Conservation (phyloP, 1,284 basidiomycete genomes). For the Hortiboletus rubellus region DNA sequence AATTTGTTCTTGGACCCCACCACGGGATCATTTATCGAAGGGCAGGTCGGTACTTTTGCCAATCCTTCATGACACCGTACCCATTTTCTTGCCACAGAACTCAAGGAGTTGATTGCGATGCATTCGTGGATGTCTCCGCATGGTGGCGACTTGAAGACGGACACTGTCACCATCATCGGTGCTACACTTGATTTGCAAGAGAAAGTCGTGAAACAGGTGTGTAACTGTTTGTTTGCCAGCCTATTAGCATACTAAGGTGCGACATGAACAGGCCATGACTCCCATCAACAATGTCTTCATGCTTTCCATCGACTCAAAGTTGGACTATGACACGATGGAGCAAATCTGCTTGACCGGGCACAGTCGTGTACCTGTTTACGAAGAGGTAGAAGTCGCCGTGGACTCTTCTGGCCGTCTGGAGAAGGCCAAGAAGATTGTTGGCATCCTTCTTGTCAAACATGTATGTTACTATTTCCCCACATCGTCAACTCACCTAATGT, state of each 20-base stretch:
- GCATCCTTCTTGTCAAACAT: constrained; percentile 53
- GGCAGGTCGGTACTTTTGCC: constrained; percentile 29
- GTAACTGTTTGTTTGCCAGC: background rate
- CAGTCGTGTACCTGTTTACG: constrained; percentile 48
- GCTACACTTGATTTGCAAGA: constrained; percentile 73
- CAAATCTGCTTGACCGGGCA: constrained; percentile 54
- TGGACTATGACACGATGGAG: constrained; percentile 54
- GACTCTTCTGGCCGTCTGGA: constrained; percentile 27
- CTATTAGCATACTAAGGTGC: background rate
- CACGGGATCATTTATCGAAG: constrained; percentile 62
- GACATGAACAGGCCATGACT: constrained; percentile 29
- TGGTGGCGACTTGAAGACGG: constrained; percentile 68
- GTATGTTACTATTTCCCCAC: constrained; percentile 15
- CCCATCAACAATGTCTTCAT: constrained; percentile 45
- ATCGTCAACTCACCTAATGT: background rate
- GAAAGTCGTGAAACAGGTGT: constrained; percentile 58
- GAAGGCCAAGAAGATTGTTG: constrained; percentile 50
- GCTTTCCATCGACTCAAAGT: constrained; percentile 52
- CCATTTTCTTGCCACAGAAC: constrained; percentile 38
- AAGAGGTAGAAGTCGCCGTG: constrained; percentile 40
- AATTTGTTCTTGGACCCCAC: constrained; percentile 61
- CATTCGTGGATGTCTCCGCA: constrained; percentile 57
- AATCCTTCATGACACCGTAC: background rate
- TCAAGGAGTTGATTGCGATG: constrained; percentile 74
- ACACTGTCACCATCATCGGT: constrained; percentile 76